Percentiles rank a stretch among this genome's conserved stretches.
phyloP scores from a whole-genome alignment of 352 stramenopile genomes.

The Paralagenidium karlingii region DNA sequence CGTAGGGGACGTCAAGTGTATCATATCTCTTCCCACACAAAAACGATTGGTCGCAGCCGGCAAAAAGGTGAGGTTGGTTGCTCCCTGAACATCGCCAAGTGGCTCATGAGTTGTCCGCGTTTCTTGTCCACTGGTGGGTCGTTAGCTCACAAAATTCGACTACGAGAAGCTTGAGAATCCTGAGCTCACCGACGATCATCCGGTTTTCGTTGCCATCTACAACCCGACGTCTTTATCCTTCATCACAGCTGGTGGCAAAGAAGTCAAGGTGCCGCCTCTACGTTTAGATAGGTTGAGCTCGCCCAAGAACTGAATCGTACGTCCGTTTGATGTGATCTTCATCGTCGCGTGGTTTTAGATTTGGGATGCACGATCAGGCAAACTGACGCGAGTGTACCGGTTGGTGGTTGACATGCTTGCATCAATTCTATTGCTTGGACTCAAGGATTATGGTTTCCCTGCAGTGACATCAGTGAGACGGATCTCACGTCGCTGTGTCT shows the following conservation, averaged over 20 bases:
- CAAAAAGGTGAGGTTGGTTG: slow-evolving; percentile 29
- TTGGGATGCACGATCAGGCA: slow-evolving; percentile 76
- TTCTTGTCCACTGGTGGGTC: neutral
- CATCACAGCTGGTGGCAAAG: slow-evolving; percentile 56
- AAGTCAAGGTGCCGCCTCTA: too few species aligned
- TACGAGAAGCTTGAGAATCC: slow-evolving; percentile 82
- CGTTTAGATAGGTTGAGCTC: neutral
- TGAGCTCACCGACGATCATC: slow-evolving; percentile 74
- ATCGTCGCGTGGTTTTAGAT: too few species aligned
- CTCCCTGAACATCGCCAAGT: neutral
- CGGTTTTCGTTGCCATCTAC: slow-evolving; percentile 69
- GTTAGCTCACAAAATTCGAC: slow-evolving; percentile 64
- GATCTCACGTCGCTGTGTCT: slow-evolving; percentile 73
- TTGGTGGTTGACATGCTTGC: slow-evolving; percentile 1
- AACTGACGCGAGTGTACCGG: slow-evolving; percentile 69
- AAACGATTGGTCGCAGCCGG: slow-evolving; percentile 69
- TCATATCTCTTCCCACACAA: slow-evolving; percentile 47
- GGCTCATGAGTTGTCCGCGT: neutral
- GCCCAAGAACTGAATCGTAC: neutral
- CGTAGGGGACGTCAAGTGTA: slow-evolving; percentile 56
- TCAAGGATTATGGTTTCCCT: neutral
- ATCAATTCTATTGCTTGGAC: neutral
- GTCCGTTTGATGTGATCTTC: neutral
- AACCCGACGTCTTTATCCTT: slow-evolving; percentile 82
- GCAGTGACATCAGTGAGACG: slow-evolving; percentile 33